Evolutionary conservation across 306 rosid genomes (phyloP).

Genomic region (Trichosanthes truncata): DNA sequence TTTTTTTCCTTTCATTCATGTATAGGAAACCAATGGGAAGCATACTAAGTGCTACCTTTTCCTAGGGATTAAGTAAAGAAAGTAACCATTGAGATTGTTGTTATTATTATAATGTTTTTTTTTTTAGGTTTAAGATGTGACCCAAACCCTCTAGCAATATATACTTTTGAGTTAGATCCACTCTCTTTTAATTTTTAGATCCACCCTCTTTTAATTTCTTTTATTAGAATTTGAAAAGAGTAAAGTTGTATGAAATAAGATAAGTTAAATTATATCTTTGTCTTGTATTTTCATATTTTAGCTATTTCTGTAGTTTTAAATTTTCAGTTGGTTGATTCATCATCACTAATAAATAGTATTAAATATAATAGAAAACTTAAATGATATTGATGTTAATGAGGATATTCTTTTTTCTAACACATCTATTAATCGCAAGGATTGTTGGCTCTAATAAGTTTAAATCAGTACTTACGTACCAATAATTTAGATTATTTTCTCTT

Average conservation of each 20-base stretch:
- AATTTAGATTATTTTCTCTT: not conserved
- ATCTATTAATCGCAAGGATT: too few species aligned
- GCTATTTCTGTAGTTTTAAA: not conserved
- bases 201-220: not conserved
- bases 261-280: not conserved
- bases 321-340: not conserved
- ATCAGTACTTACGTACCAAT: not conserved
- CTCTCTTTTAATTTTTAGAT: not conserved
- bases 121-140: slow-evolving; percentile 6
- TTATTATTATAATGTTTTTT: not conserved
- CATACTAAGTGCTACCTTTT: slow-evolving; percentile 4
- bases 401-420: too few species aligned
- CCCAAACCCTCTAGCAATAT: slow-evolving; percentile 1
- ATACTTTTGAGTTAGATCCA: not conserved
- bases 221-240: not conserved
- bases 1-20: not conserved
- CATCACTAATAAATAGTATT: not conserved
- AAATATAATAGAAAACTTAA: not conserved
- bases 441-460: too few species aligned
- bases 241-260: not conserved
- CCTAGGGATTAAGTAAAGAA: slow-evolving; percentile 5
- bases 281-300: not conserved
- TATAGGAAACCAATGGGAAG: not conserved
- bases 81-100: not conserved
- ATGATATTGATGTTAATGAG: not conserved